These are phyloP conservation scores for Malus sieversii DNA, from an alignment of 306 rosid species.

Conservation along the genomic window DNA sequence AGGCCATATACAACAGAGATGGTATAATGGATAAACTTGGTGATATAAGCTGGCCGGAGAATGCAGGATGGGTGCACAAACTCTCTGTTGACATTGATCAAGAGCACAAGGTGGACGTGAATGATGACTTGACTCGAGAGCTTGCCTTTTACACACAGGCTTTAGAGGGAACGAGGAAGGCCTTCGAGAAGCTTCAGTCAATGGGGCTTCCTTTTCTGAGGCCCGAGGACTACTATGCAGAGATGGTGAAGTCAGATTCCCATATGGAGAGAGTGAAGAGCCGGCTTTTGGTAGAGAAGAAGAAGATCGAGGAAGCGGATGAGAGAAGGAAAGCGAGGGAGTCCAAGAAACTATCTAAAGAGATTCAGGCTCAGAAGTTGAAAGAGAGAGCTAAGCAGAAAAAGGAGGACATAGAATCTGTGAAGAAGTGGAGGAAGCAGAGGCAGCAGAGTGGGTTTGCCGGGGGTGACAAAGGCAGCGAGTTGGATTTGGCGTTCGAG, in stretches of 20 bases:
- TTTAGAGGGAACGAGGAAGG: constrained; percentile 68
- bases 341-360: constrained; percentile 67
- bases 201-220: constrained; percentile 68
- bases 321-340: constrained; percentile 87
- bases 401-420: constrained; percentile 79
- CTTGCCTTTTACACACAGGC: constrained; percentile 80
- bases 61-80: constrained; percentile 63
- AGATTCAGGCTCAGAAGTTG: constrained; percentile 69
- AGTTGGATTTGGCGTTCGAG: constrained; percentile 43
- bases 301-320: constrained; percentile 74
- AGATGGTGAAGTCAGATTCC: constrained; percentile 80
- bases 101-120: constrained; percentile 72
- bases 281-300: constrained; percentile 59
- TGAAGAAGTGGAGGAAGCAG: constrained; percentile 96
- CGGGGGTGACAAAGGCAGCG: constrained; percentile 37
- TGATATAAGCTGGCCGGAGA: constrained; percentile 83
- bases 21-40: constrained; percentile 78
- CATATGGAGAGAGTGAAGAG: constrained; percentile 86
- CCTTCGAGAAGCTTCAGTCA: constrained; percentile 64
- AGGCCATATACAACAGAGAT: constrained; percentile 52
- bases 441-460: constrained; percentile 86
- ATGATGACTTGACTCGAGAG: constrained; percentile 82
- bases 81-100: constrained; percentile 67
- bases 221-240: constrained; percentile 83
- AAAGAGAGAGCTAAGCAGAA: constrained; percentile 90